Evolutionary conservation across 2,329 filamentous ascomycete genomes (phyloP).

Genomic region (Claviceps sp.): DNA sequence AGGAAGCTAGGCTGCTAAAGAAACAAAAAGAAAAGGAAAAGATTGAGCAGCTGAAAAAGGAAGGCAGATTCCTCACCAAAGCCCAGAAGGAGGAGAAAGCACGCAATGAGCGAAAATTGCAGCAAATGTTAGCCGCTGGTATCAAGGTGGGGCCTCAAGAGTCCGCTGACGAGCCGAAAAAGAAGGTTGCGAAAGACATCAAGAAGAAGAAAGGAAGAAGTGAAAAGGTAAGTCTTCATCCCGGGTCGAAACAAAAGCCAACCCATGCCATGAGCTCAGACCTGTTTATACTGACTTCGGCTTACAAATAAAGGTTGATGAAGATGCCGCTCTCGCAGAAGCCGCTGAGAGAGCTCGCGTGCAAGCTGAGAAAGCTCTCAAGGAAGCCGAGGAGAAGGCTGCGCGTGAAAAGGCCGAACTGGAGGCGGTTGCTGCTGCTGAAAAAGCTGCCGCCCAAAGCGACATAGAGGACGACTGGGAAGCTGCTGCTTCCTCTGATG

Average conservation of each 20-base stretch:
- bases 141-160: conserved; percentile 55
- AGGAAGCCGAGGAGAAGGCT: conserved; percentile 48
- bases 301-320: conserved; percentile 43
- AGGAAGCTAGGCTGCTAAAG: conserved; percentile 63
- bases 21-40: conserved; percentile 80
- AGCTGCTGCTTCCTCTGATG: conserved; percentile 56
- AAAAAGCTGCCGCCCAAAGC: conserved; percentile 41
- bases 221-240: conserved; percentile 32
- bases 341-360: conserved; percentile 57
- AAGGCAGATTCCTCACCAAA: conserved; percentile 77
- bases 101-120: conserved; percentile 62
- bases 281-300: conserved; percentile 1
- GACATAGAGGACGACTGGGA: conserved; percentile 80
- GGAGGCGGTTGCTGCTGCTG: conserved; percentile 39
- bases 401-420: conserved; percentile 42
- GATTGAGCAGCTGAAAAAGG: conserved; percentile 76
- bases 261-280: not conserved
- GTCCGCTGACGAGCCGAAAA: conserved; percentile 51
- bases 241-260: not conserved
- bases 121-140: conserved; percentile 73
- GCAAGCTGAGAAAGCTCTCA: conserved; percentile 54
- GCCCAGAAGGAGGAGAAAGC: conserved; percentile 74
- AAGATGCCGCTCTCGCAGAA: conserved; percentile 66
- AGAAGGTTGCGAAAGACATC: conserved; percentile 61
- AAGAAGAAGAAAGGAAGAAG: conserved; percentile 64